Base-by-base conservation (phyloP, 1,284 basidiomycete genomes). In the Neolentinus lepideus region DNA sequence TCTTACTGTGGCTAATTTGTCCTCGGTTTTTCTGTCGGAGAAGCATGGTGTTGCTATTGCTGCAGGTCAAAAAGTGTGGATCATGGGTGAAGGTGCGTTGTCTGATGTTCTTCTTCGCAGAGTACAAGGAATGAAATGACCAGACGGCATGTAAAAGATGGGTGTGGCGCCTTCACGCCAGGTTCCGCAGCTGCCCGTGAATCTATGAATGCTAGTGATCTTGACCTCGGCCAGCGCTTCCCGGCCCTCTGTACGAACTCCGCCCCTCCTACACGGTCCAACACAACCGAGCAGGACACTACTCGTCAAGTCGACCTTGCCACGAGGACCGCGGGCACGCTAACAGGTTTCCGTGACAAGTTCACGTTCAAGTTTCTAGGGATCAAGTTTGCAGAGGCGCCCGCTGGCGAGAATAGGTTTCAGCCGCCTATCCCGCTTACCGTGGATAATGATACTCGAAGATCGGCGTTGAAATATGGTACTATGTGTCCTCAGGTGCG, bases 231-330 rank as follows among this genome's bases (percentile, higher is more conserved):
- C 21, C 47, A 50, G 27, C 47, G 27, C 11, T 22, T 50, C 47
- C 47, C 47, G 12, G 22, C 47, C 4, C 47, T 50, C 47, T 50
- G 47, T 21, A 50, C 47, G 24, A 50, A 50, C 27, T 50, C 47
- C 47, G 47, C 47, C 4, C 10, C 47, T 21, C 47, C 22, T 16
- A 24, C 47, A 11, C 47, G 24, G 24, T 26, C 21, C 22, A 50
- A 50, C n/a, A 26, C 47, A 8, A 26, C 47, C 47, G 22, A 14
- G 24, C 22, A 25, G 24, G 47, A 50, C 22, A 50, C 27, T 4
- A 6, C 22, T 16, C 47, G 47, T 26, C 47, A 50, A 50, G 22
- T 50, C 16, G 22, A 29, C 24, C 47, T 50, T 21, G 14, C 22
- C 22, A 50, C 47, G 14, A 25, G 11, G 4, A 26, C 47, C 11